Evolutionary conservation across 352 stramenopile genomes (phyloP).

Genomic region (Phytophthora brassicae): DNA sequence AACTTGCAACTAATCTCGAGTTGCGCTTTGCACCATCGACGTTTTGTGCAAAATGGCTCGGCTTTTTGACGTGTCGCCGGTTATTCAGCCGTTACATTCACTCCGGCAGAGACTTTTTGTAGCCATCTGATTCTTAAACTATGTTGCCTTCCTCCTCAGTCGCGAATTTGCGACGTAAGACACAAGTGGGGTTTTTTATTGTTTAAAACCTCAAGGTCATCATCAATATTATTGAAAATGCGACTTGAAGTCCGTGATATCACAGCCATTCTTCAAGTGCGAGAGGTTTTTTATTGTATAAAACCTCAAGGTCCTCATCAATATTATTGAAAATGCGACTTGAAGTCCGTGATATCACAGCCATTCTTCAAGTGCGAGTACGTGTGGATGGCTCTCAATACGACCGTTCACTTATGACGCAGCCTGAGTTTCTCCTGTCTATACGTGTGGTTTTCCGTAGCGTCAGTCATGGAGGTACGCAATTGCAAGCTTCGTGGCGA

Average conservation of each 20-base stretch:
- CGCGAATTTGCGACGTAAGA: conserved; percentile 19
- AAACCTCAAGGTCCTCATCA: too few species aligned
- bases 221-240: too few species aligned
- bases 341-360: conserved; percentile 61
- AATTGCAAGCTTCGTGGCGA: conserved; percentile 60
- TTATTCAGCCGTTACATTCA: background rate
- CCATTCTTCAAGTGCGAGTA: conserved; percentile 61
- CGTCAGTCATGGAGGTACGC: conserved; percentile 49
- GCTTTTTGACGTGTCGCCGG: conserved; percentile 13
- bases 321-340: too few species aligned
- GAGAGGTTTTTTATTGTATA: too few species aligned
- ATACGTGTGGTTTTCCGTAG: conserved; percentile 70
- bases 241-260: conserved; percentile 56
- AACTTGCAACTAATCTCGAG: too few species aligned
- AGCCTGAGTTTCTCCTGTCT: conserved; percentile 72
- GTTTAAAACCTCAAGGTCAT: too few species aligned
- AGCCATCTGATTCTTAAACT: conserved; percentile 24
- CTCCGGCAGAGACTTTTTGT: too few species aligned
- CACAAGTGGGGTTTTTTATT: conserved; percentile 5
- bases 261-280: conserved; percentile 62
- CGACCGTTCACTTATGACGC: conserved; percentile 75
- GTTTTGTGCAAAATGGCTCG: too few species aligned
- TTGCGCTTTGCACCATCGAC: too few species aligned
- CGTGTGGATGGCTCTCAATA: conserved; percentile 66
- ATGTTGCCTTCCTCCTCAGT: conserved; percentile 22